A percentile compares a stretch with the other conserved stretches of the same genome.
These are phyloP conservation scores for Actinomortierella wolfii DNA, from an alignment of 371 early-diverging fungal species.

Conservation along the genomic window DNA sequence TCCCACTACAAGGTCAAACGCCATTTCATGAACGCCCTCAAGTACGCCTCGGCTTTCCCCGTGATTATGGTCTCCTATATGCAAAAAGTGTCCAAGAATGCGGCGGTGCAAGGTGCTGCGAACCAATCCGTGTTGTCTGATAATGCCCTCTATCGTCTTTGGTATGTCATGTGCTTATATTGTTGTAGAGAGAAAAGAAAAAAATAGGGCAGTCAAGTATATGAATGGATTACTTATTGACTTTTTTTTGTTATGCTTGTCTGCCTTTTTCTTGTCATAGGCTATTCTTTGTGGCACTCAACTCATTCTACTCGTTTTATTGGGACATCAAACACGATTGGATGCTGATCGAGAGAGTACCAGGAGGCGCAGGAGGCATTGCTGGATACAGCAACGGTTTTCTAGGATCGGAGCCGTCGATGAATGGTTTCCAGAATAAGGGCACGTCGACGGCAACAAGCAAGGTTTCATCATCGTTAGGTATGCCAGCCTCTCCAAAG, in stretches of 20 bases:
- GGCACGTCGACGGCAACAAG: too few relatives aligned
- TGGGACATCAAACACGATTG: constrained; percentile 96
- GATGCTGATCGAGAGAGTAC: constrained; percentile 62
- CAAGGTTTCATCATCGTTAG: too few relatives aligned
- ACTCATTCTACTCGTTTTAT: constrained; percentile 91
- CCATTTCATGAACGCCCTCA: constrained; percentile 85
- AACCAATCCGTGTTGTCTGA: constrained; percentile 33
- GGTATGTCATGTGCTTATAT: constrained; percentile 34
- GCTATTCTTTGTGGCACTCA: constrained; percentile 78
- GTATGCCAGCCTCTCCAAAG: too few relatives aligned
- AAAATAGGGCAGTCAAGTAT: neutral
- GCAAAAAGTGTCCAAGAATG: constrained; percentile 58
- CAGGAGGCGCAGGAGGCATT: too few relatives aligned
- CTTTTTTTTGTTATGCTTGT: neutral
- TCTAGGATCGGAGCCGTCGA: neutral
- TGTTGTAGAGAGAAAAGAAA: neutral
- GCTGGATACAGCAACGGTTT: neutral
- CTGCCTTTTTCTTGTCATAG: constrained; percentile 43
- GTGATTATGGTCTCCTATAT: constrained; percentile 77
- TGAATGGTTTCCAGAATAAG: too few relatives aligned
- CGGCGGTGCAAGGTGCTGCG: constrained; percentile 15
- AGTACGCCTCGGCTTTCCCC: constrained; percentile 86
- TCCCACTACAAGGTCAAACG: constrained; percentile 54
- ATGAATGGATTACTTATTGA: neutral
- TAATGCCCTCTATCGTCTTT: constrained; percentile 32